Evolutionary conservation across 164 flowering plant species (phyloP), one percentile per base, ranked within the genome.

Genomic region (Warburgia ugandensis): DNA sequence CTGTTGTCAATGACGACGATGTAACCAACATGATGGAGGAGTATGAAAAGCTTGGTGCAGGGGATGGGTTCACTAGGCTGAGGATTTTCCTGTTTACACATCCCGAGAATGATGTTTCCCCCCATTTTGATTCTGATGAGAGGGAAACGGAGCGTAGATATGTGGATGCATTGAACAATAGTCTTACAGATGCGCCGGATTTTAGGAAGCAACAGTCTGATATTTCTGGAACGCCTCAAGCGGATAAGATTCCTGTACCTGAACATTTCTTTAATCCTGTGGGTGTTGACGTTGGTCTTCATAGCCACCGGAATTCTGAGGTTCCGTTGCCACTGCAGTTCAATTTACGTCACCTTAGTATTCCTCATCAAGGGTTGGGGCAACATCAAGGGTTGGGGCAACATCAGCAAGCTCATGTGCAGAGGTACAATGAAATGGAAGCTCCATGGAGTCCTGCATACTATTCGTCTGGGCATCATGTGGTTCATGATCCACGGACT

Each of bases 1-100:
- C 99, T 0, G 97, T 94, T 45, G 97, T 94, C 46, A 94, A 94
- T 50, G 94, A 94, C 55, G 99, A 94, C 50, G 99, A 94, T 64
- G 97, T 94, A 37, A 74, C 56, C 0, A 88, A 94, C 48, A 88
- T 94, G 99, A 94, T 94, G 99, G 99, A 94, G 55, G 99, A 94
- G 73, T 89, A 94, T 56, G 99, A 89, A 48, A 94, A 94, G 72
- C 68, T 88, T 54, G 92, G 79, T 6, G 72, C 80, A 0, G 80
- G 84, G 5, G 94, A 84, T 70, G 95, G 95, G 25, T 79, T 88
- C 49, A 86, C 85, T 4, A 75, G 86, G 55, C 68, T 89, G 3
- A 74, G 99, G 75, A 76, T 92, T 19, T 92, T 92, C 49, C 59
- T 92, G 35, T 94, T 86, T 58, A 67, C 89, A 0, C 70, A 68